phyloP scores from a whole-genome alignment of 495 filamentous ascomycete genomes.

The Talaromyces wortmannii region DNA sequence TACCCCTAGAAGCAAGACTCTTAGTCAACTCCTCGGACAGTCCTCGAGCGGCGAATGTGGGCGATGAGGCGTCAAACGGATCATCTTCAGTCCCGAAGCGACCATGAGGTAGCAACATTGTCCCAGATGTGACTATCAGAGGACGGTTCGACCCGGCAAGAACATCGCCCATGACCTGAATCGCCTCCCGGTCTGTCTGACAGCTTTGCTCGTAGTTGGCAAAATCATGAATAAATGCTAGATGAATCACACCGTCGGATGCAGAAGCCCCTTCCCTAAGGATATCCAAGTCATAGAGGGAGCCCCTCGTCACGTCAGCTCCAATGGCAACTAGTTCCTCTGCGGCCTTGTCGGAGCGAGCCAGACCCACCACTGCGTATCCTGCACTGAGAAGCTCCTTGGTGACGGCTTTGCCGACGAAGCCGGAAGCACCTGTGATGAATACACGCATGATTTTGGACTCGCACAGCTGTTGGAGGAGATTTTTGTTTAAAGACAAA shows the following conservation, averaged over 20 bases:
- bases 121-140: conserved; percentile 37
- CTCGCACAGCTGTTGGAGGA: too few species aligned
- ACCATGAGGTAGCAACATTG: conserved; percentile 22
- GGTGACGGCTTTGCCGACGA: conserved; percentile 34
- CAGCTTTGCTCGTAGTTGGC: conserved; percentile 21
- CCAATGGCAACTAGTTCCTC: conserved; percentile 18
- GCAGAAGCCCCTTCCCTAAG: conserved; percentile 24
- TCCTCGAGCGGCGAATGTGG: conserved; percentile 14
- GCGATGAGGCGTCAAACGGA: conserved; percentile 3
- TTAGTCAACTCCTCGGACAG: conserved; percentile 19
- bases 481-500: background rate
- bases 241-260: conserved; percentile 36
- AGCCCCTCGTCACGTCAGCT: conserved; percentile 24
- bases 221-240: conserved; percentile 40
- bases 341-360: conserved; percentile 27
- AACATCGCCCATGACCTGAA: conserved; percentile 26
- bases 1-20: conserved; percentile 18
- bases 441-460: conserved; percentile 34
- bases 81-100: conserved; percentile 25
- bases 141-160: conserved; percentile 26
- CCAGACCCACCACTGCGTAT: conserved; percentile 36
- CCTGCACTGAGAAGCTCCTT: conserved; percentile 30
- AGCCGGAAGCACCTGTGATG: conserved; percentile 42
- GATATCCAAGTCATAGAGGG: conserved; percentile 25
- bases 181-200: conserved; percentile 22